Evolutionary conservation across 768 basidiomycete genomes (phyloP), one percentile per base, ranked within the genome.

Genomic region (Amanita fuliginea): DNA sequence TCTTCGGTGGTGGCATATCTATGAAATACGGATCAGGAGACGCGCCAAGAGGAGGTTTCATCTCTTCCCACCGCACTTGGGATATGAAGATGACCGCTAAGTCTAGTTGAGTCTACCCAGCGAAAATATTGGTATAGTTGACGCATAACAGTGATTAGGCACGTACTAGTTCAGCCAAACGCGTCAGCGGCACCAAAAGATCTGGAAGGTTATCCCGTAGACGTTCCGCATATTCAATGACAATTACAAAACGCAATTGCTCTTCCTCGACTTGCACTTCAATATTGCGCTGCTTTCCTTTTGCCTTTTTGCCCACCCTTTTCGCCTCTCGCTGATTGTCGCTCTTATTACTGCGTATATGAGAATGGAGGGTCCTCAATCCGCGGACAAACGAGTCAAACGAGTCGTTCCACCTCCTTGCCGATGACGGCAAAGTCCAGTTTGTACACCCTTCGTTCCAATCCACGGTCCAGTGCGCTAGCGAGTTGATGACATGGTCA

Each of bases 321-420:
- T 26, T 46, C 6, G 44, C 33, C 35, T 53, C 9, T 55, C 51
- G 32, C 32, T 32, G 32, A 32, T 32, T 32, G 13, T 8, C 13
- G 18, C 13, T n/a, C 42, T 51, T 18, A 16, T n/a, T 48, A 10
- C 18, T 48, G 47, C 54, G 36, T 36, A 40, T 51, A 16, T n/a
- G 72, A 51, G 42, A 64, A 53, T 42, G 61, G 8, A 72, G 53
- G 46, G 71, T 65, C 34, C 69, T 64, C 47, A 89, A 59, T 0
- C 85, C 85, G 52, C 83, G 81, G n/a, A 86, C 51, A 55, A 88
- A 88, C 10, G 70, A 67, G 49, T 87, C 86, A 19, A 87, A 58
- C 50, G 67, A 80, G 30, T 83, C 80, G 56, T 81, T 86, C 67
- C 73, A 83, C 51, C 75, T 57, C 45, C 70, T 59, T 6, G 61